Conservation (phyloP, 1,284 basidiomycete species). For the Pholiota adiposa region DNA sequence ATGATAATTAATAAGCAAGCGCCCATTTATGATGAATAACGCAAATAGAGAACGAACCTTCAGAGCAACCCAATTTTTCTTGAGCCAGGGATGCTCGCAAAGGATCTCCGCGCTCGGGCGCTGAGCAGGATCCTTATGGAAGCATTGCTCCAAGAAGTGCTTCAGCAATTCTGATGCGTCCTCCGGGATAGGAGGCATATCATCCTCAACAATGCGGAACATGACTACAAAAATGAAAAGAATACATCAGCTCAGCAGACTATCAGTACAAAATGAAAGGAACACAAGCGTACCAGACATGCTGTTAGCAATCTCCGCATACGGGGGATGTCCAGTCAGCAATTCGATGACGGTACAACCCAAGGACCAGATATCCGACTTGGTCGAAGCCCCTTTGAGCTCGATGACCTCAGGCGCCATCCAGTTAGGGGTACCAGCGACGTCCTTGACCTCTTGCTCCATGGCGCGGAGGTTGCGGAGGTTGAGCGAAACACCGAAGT, state of each 20-base stretch:
- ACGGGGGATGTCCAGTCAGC: slow-evolving; percentile 90
- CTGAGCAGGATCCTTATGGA: slow-evolving; percentile 83
- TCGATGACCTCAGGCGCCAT: slow-evolving; percentile 98
- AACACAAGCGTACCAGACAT: slow-evolving; percentile 70
- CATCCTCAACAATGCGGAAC: slow-evolving; percentile 95
- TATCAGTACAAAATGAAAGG: neutral
- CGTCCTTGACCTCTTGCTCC: slow-evolving; percentile 82
- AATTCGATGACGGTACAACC: slow-evolving; percentile 95
- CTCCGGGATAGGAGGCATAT: slow-evolving; percentile 84
- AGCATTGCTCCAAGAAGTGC: slow-evolving; percentile 85
- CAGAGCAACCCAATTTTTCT: slow-evolving; percentile 75
- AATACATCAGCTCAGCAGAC: slow-evolving; percentile 14
- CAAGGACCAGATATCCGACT: slow-evolving; percentile 90
- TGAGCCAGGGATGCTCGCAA: slow-evolving; percentile 91
- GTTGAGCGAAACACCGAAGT: slow-evolving; percentile 98
- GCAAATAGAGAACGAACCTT: slow-evolving; percentile 53
- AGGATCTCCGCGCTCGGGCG: slow-evolving; percentile 84
- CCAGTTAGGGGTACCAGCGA: slow-evolving; percentile 97
- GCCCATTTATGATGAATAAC: no score
- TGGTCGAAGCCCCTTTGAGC: slow-evolving; percentile 74
- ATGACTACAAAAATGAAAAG: slow-evolving; percentile 60
- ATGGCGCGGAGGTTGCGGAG: slow-evolving; percentile 97
- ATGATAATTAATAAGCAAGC: slow-evolving; percentile 11
- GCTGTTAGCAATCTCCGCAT: slow-evolving; percentile 82
- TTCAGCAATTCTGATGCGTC: slow-evolving; percentile 73